Evolutionary conservation across 345 rosid genomes (phyloP), one percentile per base, ranked within the genome.

Genomic region (Camelina neglecta): DNA sequence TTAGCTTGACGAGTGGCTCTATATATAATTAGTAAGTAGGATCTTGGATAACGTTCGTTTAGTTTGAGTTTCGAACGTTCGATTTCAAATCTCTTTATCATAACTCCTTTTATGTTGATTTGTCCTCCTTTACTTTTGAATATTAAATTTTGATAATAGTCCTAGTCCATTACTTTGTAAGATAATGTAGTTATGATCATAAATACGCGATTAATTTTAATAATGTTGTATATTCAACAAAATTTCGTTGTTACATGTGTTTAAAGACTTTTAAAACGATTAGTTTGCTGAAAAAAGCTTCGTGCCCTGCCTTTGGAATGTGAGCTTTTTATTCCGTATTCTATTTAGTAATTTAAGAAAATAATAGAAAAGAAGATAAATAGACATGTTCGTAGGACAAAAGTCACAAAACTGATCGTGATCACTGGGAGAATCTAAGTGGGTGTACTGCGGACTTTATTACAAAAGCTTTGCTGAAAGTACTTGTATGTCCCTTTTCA

Each of bases 341-440:
- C 44, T 2, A 41, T 4, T 45, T 33, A 20, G 35, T 23, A 20
- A 57, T 29, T 12, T 11, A 16, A 16, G 31, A 5, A n/a, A 24
- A 11, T 24, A 35, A 16, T 8, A 1, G 24, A 29, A 12, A 58
- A 31, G 7, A 42, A 8, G 29, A 55, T n/a, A 69, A 48, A 15
- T 15, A 35, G 60, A 15, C 23, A 60, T 49, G 67, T 71, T 33
- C 33, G 31, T 70, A 60, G 26, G 75, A 57, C 48, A 72, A 29
- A 26, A 29, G 31, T 29, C 31, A 29, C 31, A 29, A 60, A 72
- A 72, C 41, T 60, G 54, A 51, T 51, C 15, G 76, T 63, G 76
- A 63, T 63, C 70, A 63, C 63, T 73, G 63, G 54, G 55, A 63
- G 51, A 61, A 51, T 50, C 76, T 50, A 72, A 48, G 67, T 60